Evolutionary conservation across 2,329 filamentous ascomycete species (phyloP).

Genomic region (Cytospora leucostoma): DNA sequence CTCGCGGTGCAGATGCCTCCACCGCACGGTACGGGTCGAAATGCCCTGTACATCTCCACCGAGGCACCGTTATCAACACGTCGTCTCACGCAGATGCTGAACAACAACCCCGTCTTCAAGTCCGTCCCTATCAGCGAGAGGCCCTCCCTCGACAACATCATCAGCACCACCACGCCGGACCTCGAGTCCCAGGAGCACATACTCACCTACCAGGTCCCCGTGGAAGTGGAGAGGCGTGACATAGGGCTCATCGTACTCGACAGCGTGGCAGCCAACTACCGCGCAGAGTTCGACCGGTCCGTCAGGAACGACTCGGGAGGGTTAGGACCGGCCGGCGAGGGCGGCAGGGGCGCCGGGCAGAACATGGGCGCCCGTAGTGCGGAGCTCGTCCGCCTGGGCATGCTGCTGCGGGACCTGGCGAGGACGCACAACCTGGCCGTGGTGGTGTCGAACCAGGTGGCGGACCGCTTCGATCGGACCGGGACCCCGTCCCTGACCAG

Average conservation of each 20-base stretch:
- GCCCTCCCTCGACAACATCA: slow-evolving; percentile 73
- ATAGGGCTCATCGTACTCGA: slow-evolving; percentile 85
- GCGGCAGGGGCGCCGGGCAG: slow-evolving; percentile 39
- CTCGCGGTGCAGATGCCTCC: slow-evolving; percentile 80
- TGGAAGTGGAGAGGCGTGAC: slow-evolving; percentile 73
- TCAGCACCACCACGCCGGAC: slow-evolving; percentile 82
- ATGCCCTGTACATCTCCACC: slow-evolving; percentile 92
- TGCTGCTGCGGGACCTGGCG: slow-evolving; percentile 75
- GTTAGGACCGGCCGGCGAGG: slow-evolving; percentile 33
- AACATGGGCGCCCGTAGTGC: slow-evolving; percentile 75
- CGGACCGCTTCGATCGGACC: slow-evolving; percentile 69
- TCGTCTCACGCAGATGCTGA: slow-evolving; percentile 78
- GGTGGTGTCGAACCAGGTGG: slow-evolving; percentile 93
- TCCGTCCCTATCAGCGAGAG: slow-evolving; percentile 34
- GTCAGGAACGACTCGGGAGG: slow-evolving; percentile 1
- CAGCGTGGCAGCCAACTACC: slow-evolving; percentile 92
- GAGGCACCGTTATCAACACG: slow-evolving; percentile 82
- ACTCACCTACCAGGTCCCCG: slow-evolving; percentile 85
- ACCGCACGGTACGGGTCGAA: slow-evolving; percentile 68
- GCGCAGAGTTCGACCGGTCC: slow-evolving; percentile 76
- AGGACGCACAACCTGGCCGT: slow-evolving; percentile 74
- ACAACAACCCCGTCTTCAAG: slow-evolving; percentile 61
- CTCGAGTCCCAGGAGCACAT: slow-evolving; percentile 96
- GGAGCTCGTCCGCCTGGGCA: slow-evolving; percentile 76
- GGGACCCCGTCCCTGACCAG: slow-evolving; percentile 28